phyloP scores from a whole-genome alignment of 2,329 filamentous ascomycete genomes.

The Camillea tinctor region DNA sequence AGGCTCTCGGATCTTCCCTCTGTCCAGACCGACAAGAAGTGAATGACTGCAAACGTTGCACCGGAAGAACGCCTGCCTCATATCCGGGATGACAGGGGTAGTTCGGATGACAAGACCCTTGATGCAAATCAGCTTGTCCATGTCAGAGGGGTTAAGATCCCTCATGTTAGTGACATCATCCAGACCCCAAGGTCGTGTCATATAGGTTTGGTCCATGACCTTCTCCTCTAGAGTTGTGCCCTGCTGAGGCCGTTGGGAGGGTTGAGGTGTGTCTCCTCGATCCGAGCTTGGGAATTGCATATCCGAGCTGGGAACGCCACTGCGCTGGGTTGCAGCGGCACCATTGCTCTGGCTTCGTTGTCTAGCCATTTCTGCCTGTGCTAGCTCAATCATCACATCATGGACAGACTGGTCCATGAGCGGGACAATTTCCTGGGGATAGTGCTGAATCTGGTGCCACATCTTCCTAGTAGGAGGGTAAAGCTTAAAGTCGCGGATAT shows the following conservation, averaged over 20 bases:
- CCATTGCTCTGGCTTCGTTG: constrained; percentile 47
- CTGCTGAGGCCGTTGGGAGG: constrained; percentile 43
- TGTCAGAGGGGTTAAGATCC: constrained; percentile 90
- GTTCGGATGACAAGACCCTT: constrained; percentile 96
- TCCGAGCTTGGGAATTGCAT: constrained; percentile 81
- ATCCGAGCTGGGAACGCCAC: constrained; percentile 65
- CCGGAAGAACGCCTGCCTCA: constrained; percentile 98
- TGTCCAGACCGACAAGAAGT: constrained; percentile 85
- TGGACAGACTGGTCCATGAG: constrained; percentile 95
- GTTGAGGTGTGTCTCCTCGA: constrained; percentile 49
- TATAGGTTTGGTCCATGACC: constrained; percentile 76
- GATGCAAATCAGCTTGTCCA: constrained; percentile 92
- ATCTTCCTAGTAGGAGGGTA: constrained; percentile 92
- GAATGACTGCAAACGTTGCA: constrained; percentile 93
- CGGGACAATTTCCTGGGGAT: constrained; percentile 93
- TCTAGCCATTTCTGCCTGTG: constrained; percentile 73
- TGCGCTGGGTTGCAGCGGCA: constrained; percentile 52
- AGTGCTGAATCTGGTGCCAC: constrained; percentile 92
- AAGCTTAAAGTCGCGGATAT: constrained; percentile 83
- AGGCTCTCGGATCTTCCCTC: constrained; percentile 93
- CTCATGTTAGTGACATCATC: constrained; percentile 87
- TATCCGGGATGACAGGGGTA: constrained; percentile 95
- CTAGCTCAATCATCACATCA: constrained; percentile 88
- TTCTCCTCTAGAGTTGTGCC: constrained; percentile 70
- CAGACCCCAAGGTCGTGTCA: constrained; percentile 85